Evolutionary conservation across 2,329 filamentous ascomycete species (phyloP), one percentile per base, ranked within the genome.

Genomic region (Chaetomiaceae sp.): DNA sequence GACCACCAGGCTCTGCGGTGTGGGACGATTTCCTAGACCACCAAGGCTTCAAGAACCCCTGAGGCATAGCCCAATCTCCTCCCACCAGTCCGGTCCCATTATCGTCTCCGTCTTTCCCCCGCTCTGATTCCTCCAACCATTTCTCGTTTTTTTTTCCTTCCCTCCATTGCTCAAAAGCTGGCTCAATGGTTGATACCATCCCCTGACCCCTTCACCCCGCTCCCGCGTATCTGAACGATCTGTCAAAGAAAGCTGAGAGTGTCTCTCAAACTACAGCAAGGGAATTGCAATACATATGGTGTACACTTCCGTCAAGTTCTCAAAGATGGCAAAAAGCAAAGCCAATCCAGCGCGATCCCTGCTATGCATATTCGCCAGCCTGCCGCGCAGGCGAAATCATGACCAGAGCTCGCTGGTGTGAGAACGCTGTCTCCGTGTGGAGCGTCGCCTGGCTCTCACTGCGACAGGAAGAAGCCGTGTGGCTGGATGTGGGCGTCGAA

Each of bases 401-500:
- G 44, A 37, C 22, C 22, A 6, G 9, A 17, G 12, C 15, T 14
- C 27, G 33, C n/a, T 8, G 10, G 18, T n/a, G 6, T 30, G 29
- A 11, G 6, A 24, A 5, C 9, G 14, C 14, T 27, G 22, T 19
- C 15, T 36, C 24, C 15, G 4, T 19, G 9, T 17, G 14, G 2
- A n/a, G n/a, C n/a, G n/a, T n/a, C 12, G 17, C 6, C 20, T 24
- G 12, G 12, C 8, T 3, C 22, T 48, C 42, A 63, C 42, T 62
- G 55, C 14, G 47, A 50, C 6, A 48, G 18, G 42, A 62, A 60
- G 45, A 58, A 53, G 11, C 59, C 38, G n/a, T 51, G 64, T 51
- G 69, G 68, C 32, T 58, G 51, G 36, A 52, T 43, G 36, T 56
- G 51, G 29, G 45, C n/a, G 41, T 78, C 74, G 45, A 72, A 75